These are phyloP conservation scores for Colletotrichum echinochloae DNA, from an alignment of 2,329 filamentous ascomycete genomes.

Conservation along the genomic window DNA sequence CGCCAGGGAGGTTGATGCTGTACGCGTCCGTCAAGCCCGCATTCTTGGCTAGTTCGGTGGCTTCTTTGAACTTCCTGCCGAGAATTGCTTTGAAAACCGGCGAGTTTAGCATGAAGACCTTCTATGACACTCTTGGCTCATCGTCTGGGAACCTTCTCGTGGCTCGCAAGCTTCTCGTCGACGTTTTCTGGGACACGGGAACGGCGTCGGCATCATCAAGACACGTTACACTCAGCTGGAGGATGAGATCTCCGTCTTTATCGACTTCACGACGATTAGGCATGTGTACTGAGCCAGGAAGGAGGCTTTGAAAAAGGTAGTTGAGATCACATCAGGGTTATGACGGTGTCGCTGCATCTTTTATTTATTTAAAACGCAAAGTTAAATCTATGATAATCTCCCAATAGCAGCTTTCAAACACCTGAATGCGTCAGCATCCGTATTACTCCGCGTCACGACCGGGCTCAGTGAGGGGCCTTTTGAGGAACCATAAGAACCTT, in stretches of 20 bases:
- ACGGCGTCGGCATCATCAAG: constrained; percentile 1
- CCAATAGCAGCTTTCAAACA: background rate
- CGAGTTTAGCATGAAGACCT: constrained; percentile 44
- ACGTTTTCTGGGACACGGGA: background rate
- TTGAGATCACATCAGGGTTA: background rate
- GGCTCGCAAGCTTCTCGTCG: background rate
- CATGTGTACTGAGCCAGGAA: background rate
- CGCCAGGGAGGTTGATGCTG: constrained; percentile 44
- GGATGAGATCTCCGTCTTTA: constrained; percentile 40
- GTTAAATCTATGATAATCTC: background rate
- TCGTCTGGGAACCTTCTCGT: constrained; percentile 17
- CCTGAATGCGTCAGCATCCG: background rate
- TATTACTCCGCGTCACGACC: background rate
- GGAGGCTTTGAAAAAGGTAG: no score
- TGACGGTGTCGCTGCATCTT: background rate
- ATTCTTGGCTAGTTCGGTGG: constrained; percentile 26
- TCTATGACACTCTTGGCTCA: constrained; percentile 38
- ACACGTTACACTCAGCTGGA: constrained; percentile 22
- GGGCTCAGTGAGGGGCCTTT: background rate
- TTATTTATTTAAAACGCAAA: background rate
- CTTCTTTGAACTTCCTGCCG: constrained; percentile 42
- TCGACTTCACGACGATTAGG: constrained; percentile 23
- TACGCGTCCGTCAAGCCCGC: background rate
- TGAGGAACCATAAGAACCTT: background rate
- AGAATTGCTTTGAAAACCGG: constrained; percentile 47